phyloP scores from a whole-genome alignment of 441 rosid genomes.

The Erodium trifolium region DNA sequence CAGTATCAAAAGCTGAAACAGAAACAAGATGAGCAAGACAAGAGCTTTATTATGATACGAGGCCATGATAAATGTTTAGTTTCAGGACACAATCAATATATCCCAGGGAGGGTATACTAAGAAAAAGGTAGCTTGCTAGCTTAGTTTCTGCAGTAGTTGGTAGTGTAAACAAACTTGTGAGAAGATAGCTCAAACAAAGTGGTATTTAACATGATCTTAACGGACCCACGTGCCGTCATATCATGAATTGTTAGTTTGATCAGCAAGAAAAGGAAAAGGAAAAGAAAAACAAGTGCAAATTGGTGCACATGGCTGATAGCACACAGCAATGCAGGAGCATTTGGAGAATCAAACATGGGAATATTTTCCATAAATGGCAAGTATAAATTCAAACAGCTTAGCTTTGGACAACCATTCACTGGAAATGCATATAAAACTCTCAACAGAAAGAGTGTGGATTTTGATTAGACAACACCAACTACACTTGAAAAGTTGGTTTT shows the following conservation, averaged over 20 bases:
- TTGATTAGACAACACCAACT: conserved; percentile 16
- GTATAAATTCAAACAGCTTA: conserved; percentile 9
- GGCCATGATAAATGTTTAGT: neutral
- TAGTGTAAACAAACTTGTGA: neutral
- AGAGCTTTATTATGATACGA: neutral
- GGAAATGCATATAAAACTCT: conserved; percentile 2
- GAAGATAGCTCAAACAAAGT: neutral
- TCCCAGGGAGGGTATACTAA: neutral
- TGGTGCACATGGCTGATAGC: conserved; percentile 7
- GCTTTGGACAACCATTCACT: conserved; percentile 12
- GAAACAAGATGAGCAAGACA: neutral
- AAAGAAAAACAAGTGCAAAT: neutral
- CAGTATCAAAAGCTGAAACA: neutral
- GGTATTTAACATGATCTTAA: conserved; percentile 8
- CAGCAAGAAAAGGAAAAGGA: neutral
- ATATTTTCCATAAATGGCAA: conserved; percentile 11
- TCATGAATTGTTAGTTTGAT: neutral
- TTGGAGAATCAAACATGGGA: conserved; percentile 8
- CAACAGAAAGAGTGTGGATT: conserved; percentile 10
- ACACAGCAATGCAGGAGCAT: neutral
- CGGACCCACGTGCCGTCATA: conserved; percentile 14
- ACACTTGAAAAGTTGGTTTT: neutral
- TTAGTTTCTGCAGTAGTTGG: neutral
- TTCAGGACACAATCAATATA: too few species aligned
- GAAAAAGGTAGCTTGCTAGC: too few species aligned